phyloP scores from a whole-genome alignment of 2,329 filamentous ascomycete genomes.

The Penicillium sp. region DNA sequence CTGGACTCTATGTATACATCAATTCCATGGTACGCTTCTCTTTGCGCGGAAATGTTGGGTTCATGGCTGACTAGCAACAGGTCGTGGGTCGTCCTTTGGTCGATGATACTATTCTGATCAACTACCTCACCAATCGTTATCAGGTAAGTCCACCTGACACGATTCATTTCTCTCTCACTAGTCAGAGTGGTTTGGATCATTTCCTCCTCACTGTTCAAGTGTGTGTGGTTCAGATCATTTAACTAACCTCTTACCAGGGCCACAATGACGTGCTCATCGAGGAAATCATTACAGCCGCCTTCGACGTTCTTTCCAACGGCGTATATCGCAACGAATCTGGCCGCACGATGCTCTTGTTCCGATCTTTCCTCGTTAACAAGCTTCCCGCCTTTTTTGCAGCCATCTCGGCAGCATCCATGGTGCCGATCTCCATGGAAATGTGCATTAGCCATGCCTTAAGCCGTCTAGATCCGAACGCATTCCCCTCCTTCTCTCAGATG shows the following conservation, averaged over 20 bases:
- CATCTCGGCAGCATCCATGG: slow-evolving; percentile 58
- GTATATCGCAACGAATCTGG: slow-evolving; percentile 68
- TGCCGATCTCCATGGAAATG: slow-evolving; percentile 60
- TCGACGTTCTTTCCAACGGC: slow-evolving; percentile 84
- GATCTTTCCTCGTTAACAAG: slow-evolving; percentile 81
- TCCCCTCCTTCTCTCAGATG: slow-evolving; percentile 64
- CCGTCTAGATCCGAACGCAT: slow-evolving; percentile 61
- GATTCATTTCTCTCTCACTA: neutral
- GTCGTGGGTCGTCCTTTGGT: slow-evolving; percentile 78
- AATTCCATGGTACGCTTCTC: slow-evolving; percentile 65
- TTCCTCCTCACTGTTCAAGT: neutral
- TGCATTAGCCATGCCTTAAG: slow-evolving; percentile 67
- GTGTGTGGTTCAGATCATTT: neutral
- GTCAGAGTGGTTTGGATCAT: neutral
- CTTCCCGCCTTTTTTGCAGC: slow-evolving; percentile 62
- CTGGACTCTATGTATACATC: slow-evolving; percentile 81
- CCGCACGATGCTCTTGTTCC: slow-evolving; percentile 67
- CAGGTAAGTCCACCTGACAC: slow-evolving; percentile 53
- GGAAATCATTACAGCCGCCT: slow-evolving; percentile 82
- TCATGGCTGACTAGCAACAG: slow-evolving; percentile 50
- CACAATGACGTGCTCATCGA: slow-evolving; percentile 75
- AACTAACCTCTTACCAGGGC: slow-evolving; percentile 51
- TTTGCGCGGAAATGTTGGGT: neutral
- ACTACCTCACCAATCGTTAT: slow-evolving; percentile 81
- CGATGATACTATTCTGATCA: slow-evolving; percentile 76